These are phyloP conservation scores for Aspergillus sparsus DNA, from an alignment of 495 filamentous ascomycete genomes.

Conservation along the genomic window DNA sequence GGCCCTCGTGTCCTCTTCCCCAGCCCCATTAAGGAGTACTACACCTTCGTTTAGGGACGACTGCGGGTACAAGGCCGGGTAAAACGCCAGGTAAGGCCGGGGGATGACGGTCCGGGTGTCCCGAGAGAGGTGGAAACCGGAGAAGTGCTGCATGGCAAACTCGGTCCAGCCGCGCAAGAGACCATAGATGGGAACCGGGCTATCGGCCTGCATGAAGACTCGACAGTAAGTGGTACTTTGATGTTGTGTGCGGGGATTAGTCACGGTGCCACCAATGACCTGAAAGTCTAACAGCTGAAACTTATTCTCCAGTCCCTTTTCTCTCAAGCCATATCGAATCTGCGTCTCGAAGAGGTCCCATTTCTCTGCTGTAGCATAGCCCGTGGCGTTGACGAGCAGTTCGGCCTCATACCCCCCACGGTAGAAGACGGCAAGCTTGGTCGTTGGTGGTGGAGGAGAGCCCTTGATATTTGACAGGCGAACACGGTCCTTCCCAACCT, in stretches of 20 bases:
- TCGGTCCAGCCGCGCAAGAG: slow-evolving; percentile 27
- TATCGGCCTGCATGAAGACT: slow-evolving; percentile 28
- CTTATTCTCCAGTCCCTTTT: slow-evolving; percentile 21
- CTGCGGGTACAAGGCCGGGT: slow-evolving; percentile 34
- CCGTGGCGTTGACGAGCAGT: slow-evolving; percentile 41
- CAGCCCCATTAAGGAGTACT: slow-evolving; percentile 17
- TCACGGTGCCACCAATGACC: not conserved
- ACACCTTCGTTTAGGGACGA: slow-evolving; percentile 28
- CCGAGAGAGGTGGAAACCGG: slow-evolving; percentile 32
- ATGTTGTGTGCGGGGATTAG: slow-evolving; percentile 16
- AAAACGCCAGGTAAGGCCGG: slow-evolving; percentile 35
- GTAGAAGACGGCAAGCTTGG: slow-evolving; percentile 54
- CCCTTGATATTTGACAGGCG: slow-evolving; percentile 46
- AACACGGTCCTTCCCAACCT: slow-evolving; percentile 38
- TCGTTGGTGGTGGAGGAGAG: slow-evolving; percentile 53
- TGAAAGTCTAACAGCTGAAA: slow-evolving; percentile 30
- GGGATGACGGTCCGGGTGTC: slow-evolving; percentile 36
- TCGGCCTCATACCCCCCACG: slow-evolving; percentile 49
- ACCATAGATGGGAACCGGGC: slow-evolving; percentile 12
- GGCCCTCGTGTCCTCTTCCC: slow-evolving; percentile 8
- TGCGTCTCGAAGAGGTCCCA: slow-evolving; percentile 47
- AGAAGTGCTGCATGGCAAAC: slow-evolving; percentile 37
- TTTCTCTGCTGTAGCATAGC: slow-evolving; percentile 44
- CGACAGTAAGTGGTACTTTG: slow-evolving; percentile 37
- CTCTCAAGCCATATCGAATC: slow-evolving; percentile 26